These are phyloP conservation scores for Cyclocybe aegerita DNA, from an alignment of 768 basidiomycete species.

Conservation along the genomic window DNA sequence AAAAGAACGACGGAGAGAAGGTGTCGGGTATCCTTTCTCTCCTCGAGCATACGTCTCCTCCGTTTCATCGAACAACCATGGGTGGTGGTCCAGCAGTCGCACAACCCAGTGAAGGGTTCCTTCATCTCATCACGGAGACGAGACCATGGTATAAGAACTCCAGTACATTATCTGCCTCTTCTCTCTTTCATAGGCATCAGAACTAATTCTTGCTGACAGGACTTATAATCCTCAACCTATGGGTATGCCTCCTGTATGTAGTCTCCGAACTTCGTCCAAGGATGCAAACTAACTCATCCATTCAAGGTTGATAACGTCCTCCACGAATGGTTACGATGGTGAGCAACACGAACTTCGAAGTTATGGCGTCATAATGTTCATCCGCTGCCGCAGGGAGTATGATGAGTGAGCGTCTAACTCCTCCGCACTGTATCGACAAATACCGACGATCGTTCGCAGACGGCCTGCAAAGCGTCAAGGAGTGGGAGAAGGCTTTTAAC, in stretches of 20 bases:
- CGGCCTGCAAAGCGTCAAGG: constrained; percentile 54
- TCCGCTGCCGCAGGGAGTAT: constrained; percentile 41
- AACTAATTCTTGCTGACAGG: constrained; percentile 25
- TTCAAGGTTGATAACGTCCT: constrained; percentile 55
- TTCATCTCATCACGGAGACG: constrained; percentile 47
- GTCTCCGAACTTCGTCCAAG: not conserved
- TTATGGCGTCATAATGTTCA: constrained; percentile 1
- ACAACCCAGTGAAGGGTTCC: constrained; percentile 29
- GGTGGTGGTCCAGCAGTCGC: constrained; percentile 41
- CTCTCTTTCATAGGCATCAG: not conserved
- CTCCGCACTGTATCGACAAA: not conserved
- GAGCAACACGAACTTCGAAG: constrained; percentile 27
- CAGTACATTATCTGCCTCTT: constrained; percentile 14
- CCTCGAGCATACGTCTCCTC: not conserved
- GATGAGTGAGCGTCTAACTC: constrained; percentile 41
- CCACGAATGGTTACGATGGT: constrained; percentile 59
- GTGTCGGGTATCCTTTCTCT: not conserved
- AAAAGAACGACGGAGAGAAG: not conserved
- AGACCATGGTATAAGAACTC: constrained; percentile 62
- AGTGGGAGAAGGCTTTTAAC: constrained; percentile 57
- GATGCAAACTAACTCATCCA: constrained; percentile 14
- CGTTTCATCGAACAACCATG: constrained; percentile 30
- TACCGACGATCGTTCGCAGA: constrained; percentile 21
- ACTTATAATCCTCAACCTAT: constrained; percentile 49
- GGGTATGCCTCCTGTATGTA: constrained; percentile 55